These are phyloP conservation scores for Sicyos baderoa DNA, from an alignment of 306 rosid species.

Conservation along the genomic window DNA sequence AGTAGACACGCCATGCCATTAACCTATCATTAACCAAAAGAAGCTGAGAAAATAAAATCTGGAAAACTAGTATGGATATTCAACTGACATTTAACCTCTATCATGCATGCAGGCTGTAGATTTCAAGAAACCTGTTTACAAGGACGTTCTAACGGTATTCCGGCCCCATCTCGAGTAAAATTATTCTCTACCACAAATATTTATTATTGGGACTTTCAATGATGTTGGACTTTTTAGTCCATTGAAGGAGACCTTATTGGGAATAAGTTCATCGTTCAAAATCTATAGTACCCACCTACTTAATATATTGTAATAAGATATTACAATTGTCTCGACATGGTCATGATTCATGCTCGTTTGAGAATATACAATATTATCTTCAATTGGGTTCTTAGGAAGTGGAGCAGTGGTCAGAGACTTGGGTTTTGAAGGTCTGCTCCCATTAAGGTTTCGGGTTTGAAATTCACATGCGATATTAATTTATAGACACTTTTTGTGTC, in stretches of 20 bases:
- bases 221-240: neutral
- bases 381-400: too few species aligned
- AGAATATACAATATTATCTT: neutral
- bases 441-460: too few species aligned
- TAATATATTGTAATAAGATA: too few species aligned
- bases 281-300: too few species aligned
- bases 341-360: neutral
- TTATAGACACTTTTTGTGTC: too few species aligned
- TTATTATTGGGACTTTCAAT: neutral
- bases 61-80: neutral
- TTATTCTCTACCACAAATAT: neutral
- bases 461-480: too few species aligned
- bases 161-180: conserved; percentile 46
- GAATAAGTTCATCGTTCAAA: neutral
- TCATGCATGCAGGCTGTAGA: conserved; percentile 60
- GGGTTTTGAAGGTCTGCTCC: too few species aligned
- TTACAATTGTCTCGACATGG: too few species aligned
- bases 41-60: neutral
- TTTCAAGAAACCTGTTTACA: conserved; percentile 88
- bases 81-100: conserved; percentile 13
- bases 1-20: conserved; percentile 22
- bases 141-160: conserved; percentile 55
- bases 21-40: neutral
- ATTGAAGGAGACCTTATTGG: neutral
- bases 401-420: too few species aligned